Conservation (phyloP, 2,329 filamentous ascomycete genomes). For the Ascochyta clinopodiicola region DNA sequence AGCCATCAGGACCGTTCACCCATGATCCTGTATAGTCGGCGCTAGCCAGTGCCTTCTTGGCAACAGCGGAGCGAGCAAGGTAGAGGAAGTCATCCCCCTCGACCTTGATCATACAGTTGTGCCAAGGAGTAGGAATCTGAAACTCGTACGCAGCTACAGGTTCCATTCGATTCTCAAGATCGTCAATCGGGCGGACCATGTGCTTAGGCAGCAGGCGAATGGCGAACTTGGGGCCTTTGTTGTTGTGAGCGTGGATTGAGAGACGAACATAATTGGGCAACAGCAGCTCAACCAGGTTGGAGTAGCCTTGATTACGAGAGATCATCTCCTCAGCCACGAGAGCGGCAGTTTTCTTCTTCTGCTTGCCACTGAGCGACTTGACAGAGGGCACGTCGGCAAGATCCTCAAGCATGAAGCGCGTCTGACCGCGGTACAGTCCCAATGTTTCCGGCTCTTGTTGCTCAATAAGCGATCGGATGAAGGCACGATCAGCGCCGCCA, state of each 20-base stretch:
- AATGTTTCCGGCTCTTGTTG: conserved; percentile 38
- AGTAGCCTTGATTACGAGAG: conserved; percentile 56
- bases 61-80: conserved; percentile 35
- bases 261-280: conserved; percentile 56
- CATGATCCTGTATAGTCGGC: conserved; percentile 33
- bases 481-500: conserved; percentile 32
- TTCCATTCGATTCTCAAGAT: conserved; percentile 38
- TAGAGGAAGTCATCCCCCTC: conserved; percentile 40
- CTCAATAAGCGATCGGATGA: conserved; percentile 38
- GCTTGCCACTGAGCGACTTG: conserved; percentile 34
- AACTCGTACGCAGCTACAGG: conserved; percentile 37
- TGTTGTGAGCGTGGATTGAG: conserved; percentile 56
- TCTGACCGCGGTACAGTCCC: conserved; percentile 46
- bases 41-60: conserved; percentile 30
- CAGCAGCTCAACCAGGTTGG: conserved; percentile 55
- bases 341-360: conserved; percentile 46
- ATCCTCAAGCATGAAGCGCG: conserved; percentile 49
- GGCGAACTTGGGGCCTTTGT: conserved; percentile 53
- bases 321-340: conserved; percentile 49
- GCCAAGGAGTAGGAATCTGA: conserved; percentile 54
- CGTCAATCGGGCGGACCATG: conserved; percentile 42
- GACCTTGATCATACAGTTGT: conserved; percentile 51
- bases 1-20: conserved; percentile 35
- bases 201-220: conserved; percentile 48
- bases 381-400: conserved; percentile 35